Evolutionary conservation across 345 rosid genomes (phyloP), one percentile per base, ranked within the genome.

Genomic region (Eucalyptus regnans): DNA sequence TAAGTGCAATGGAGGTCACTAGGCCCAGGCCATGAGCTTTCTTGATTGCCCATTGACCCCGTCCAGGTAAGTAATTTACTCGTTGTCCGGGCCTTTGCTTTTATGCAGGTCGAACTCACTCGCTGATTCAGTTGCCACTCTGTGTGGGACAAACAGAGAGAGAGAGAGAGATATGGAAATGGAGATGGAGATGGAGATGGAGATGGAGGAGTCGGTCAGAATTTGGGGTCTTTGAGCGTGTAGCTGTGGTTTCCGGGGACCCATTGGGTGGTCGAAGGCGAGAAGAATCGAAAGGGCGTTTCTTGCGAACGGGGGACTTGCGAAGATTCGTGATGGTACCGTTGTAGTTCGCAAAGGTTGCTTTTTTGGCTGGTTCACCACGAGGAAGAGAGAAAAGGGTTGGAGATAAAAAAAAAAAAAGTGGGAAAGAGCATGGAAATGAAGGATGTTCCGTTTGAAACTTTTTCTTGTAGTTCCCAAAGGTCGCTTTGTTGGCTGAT

Each of bases 1-100:
- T 1, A 12, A 0, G 89, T 90, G 90, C 91, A 84, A 66, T 90
- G 90, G 51, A 87, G 68, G 89, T 29, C 89, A 89, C 90, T 14
- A 22, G 43, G 48, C 81, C 90, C 88, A 89, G 88, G 89, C 84
- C 48, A 76, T 76, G 84, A 41, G 48, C 48, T 3, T 11, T 5
- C 8, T 20, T 76, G 84, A 76, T 37, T 7, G 48, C 84, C 84
- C 48, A 20, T 76, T 41, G 48, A 76, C 84, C 84, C 84, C 27
- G 84, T 76, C 84, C 84, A 76, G 84, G 84, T 76, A 76, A 76
- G 84, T 76, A 9, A 3, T 0, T 37, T 3, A 0, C 1, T 0
- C 1, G 0, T 1, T 2, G 8, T 5, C 84, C 3, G 8, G 48
- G 43, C 43, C 43, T 68, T 16, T 8, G 58, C 0, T 8, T 13